These are phyloP conservation scores for Toxoplasma gondii DNA, from an alignment of 169 alveolate species.

Conservation along the genomic window DNA sequence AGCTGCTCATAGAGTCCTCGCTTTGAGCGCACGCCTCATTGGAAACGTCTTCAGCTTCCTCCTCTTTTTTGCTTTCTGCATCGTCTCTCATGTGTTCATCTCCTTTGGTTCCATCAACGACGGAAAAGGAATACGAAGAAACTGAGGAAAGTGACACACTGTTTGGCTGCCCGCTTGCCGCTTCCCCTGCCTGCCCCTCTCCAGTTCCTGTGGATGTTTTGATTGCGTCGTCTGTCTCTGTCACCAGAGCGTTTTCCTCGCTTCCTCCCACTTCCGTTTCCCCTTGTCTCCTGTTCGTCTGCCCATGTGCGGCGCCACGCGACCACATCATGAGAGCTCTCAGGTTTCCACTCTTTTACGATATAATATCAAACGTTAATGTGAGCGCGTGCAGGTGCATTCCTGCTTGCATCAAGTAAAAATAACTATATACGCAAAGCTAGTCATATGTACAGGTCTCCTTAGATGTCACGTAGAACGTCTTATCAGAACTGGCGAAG, in stretches of 20 bases:
- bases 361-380: too few species aligned
- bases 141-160: too few species aligned
- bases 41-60: neutral
- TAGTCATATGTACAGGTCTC: too few species aligned
- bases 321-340: too few species aligned
- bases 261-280: neutral
- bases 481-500: too few species aligned
- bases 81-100: neutral
- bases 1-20: neutral
- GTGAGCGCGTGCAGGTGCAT: too few species aligned
- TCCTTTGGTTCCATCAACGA: neutral
- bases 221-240: neutral
- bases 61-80: neutral
- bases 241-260: neutral
- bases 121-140: neutral
- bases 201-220: neutral
- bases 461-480: too few species aligned
- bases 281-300: neutral
- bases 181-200: neutral
- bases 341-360: too few species aligned
- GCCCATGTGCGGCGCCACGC: too few species aligned
- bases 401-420: too few species aligned
- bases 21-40: neutral
- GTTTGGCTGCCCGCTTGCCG: neutral
- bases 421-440: too few species aligned